Base-by-base conservation (phyloP, 2,329 filamentous ascomycete species). In the Claviceps humidiphila region DNA sequence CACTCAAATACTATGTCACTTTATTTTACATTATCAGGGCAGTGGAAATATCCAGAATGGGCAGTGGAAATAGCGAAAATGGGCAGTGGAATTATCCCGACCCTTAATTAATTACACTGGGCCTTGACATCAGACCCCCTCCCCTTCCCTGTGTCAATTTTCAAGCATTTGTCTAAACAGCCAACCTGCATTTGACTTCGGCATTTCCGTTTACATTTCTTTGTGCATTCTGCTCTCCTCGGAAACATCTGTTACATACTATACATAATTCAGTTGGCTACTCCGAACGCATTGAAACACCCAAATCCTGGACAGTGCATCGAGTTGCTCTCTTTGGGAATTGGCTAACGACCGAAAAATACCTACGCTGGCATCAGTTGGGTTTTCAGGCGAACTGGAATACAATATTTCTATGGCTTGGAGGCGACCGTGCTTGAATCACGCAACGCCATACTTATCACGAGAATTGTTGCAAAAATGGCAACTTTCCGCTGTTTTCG, bases 401-500 rank as follows among this genome's bases (percentile, higher is more conserved):
- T 45, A 45, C 22, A 26, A 30, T 14, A 26, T 16, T 26, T 30
- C 14, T n/a, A 13, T n/a, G 24, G 22, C 26, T 24, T 24, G 24
- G 43, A n/a, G 45, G n/a, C 20, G 34, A 13, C 20, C 17, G 13
- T 9, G 2, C 34, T 34, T 22, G 17, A 47, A 47, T 34, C 45
- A 13, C 17, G 17, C 30, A 9, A 16, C 20, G 17, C 5, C 22
- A n/a, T 7, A 9, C 16, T 38, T 38, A 22, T 22, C 13, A 16
- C 6, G 13, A 20, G 13, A 47, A 16, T 17, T 8, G 20, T 22
- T 48, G 41, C 41, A 38, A 59, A 55, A 45, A 94, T 94, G 89
- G 84, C 85, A 52, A 87, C 85, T 51, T 87, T 97, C 64, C 85
- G 90, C 50, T 82, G 87, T 59, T 95, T 97, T 74, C 80, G 80